Base-by-base conservation (phyloP, 1,284 basidiomycete species). In the Meira nashicola region DNA sequence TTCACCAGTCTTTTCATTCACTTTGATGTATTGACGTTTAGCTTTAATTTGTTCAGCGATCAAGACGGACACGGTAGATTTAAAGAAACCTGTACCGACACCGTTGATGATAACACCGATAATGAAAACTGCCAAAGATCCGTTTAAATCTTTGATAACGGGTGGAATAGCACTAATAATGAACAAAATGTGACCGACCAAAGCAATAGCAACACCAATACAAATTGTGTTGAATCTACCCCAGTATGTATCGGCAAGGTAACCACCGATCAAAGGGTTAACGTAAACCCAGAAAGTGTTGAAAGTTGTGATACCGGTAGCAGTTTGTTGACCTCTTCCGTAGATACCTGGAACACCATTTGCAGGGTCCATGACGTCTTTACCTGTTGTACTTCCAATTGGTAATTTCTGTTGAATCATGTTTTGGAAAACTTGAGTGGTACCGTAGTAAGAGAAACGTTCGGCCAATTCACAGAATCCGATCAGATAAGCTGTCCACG, bases 21-120 rank as follows among this genome's bases (percentile, higher is more conserved):
- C 71, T 39, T 55, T 39, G 25, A 58, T 47, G 21, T 66, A 67
- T 44, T 69, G 66, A 50, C 72, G 67, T 9, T 68, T 68, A 12
- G 64, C 60, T 17, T 65, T 66, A 46, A 76, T 67, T 60, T 77
- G 77, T 74, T 90, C 90, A 4, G 70, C 73, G n/a, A 77, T 70
- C 47, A 77, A 41, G 1, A 70, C 67, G 3, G 57, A 41, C 49
- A 74, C 64, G 12, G 60, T 65, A 0, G 86, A 78, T 80, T 91
- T 91, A 83, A 92, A 90, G 33, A 85, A 83, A 19, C 89, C 90
- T 3, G 90, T 87, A 9, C 85, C 84, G 17, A 83, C 54, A 15
- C 79, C 79, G 66, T 72, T 73, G 39, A 77, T 52, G 58, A 78
- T 57, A 28, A 78, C 62, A 15, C 71, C 68, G 44, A 78, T 56